Evolutionary conservation across 2,329 filamentous ascomycete genomes (phyloP).

Genomic region (Emericellopsis cladophorae): DNA sequence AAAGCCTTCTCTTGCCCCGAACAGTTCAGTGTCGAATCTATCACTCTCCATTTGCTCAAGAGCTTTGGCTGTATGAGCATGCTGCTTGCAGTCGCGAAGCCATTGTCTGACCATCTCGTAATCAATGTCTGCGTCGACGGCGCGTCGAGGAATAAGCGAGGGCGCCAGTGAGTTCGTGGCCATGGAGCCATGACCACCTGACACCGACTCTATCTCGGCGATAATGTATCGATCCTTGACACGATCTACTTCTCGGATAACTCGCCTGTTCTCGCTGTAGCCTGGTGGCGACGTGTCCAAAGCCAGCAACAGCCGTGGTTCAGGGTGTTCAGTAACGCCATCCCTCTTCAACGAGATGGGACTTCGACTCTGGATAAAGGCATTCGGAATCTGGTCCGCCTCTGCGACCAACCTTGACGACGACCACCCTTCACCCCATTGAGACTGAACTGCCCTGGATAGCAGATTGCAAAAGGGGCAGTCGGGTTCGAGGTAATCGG

Average conservation of each 20-base stretch:
- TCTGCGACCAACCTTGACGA: constrained; percentile 1
- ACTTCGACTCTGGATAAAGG: constrained; percentile 5
- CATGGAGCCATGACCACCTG: background rate
- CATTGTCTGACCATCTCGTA: constrained; percentile 2
- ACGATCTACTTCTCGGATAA: constrained; percentile 4
- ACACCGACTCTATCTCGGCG: constrained; percentile 4
- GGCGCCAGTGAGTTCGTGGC: background rate
- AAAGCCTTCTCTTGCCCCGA: constrained; percentile 1
- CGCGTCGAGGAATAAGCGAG: background rate
- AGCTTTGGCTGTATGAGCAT: constrained; percentile 2
- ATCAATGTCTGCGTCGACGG: background rate
- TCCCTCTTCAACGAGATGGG: constrained; percentile 1
- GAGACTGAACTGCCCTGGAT: background rate
- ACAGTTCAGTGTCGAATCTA: constrained; percentile 1
- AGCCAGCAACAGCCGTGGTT: constrained; percentile 3
- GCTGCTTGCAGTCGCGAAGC: constrained; percentile 2
- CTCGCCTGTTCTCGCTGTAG: constrained; percentile 2
- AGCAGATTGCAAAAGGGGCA: constrained; percentile 4
- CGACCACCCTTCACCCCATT: constrained; percentile 2
- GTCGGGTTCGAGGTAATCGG: background rate
- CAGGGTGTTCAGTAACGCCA: constrained; percentile 1
- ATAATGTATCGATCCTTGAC: constrained; percentile 5
- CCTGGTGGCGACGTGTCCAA: constrained; percentile 1
- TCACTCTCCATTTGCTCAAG: background rate
- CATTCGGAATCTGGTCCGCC: background rate